phyloP scores from a whole-genome alignment of 2,329 filamentous ascomycete genomes.

The Fusarium buxicola region DNA sequence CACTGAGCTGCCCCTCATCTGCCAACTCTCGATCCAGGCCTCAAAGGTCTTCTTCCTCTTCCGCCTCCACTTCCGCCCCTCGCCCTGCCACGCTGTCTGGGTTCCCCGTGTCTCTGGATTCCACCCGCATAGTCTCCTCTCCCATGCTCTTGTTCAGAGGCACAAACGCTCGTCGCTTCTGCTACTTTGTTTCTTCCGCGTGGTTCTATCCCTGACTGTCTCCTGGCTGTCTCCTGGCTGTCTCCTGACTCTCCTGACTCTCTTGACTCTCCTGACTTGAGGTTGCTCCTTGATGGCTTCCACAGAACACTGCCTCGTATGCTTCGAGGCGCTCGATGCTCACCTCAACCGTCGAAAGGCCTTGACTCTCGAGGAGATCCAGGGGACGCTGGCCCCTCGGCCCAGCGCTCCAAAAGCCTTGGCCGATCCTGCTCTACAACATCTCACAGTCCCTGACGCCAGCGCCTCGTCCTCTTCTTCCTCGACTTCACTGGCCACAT shows the following conservation, averaged over 20 bases:
- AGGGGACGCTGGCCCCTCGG: constrained; percentile 70
- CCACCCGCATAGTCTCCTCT: neutral
- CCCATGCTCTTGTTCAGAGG: constrained; percentile 28
- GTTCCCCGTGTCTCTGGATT: constrained; percentile 13
- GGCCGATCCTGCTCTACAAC: constrained; percentile 58
- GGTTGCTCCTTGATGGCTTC: constrained; percentile 78
- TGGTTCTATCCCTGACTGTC: constrained; percentile 18
- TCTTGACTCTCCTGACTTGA: constrained; percentile 11
- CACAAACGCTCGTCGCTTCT: constrained; percentile 17
- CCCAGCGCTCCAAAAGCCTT: constrained; percentile 38
- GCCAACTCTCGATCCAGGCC: constrained; percentile 2
- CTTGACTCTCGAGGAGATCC: constrained; percentile 74
- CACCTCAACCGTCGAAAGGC: constrained; percentile 77
- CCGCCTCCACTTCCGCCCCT: neutral
- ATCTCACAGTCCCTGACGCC: constrained; percentile 51
- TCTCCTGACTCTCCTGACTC: constrained; percentile 15
- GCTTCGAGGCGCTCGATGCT: constrained; percentile 88
- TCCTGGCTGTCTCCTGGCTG: constrained; percentile 1
- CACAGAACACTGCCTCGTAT: constrained; percentile 87
- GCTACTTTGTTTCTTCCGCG: constrained; percentile 19
- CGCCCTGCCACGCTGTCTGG: constrained; percentile 10
- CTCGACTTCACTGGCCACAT: constrained; percentile 57
- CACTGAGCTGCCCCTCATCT: constrained; percentile 29
- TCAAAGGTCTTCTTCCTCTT: constrained; percentile 8
- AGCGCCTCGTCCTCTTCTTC: constrained; percentile 52